A percentile compares a stretch with the other conserved stretches of the same genome.
These are phyloP conservation scores for Colletotrichum tropicicola DNA, from an alignment of 2,329 filamentous ascomycete genomes.

Conservation along the genomic window DNA sequence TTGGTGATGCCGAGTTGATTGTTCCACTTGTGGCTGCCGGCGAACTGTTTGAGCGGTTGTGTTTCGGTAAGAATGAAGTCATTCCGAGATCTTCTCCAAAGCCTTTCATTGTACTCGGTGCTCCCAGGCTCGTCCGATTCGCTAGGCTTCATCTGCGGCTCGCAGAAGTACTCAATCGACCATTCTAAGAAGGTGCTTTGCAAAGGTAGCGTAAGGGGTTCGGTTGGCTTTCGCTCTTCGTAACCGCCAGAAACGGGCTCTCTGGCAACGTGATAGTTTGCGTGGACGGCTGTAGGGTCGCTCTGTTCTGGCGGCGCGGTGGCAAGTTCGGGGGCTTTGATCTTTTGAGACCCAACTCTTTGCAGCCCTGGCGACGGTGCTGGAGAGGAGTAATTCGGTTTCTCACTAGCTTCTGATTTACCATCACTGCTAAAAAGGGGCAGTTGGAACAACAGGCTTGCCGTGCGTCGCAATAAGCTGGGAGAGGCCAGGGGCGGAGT, in stretches of 20 bases:
- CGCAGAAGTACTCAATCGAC: slow-evolving; percentile 97
- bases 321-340: slow-evolving; percentile 52
- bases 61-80: slow-evolving; percentile 92
- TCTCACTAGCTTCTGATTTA: slow-evolving; percentile 36
- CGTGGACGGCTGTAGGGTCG: slow-evolving; percentile 71
- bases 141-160: slow-evolving; percentile 96
- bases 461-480: slow-evolving; percentile 69
- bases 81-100: slow-evolving; percentile 93
- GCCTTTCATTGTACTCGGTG: slow-evolving; percentile 92
- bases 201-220: slow-evolving; percentile 75
- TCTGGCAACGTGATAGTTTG: slow-evolving; percentile 79
- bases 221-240: slow-evolving; percentile 65
- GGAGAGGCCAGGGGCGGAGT: slow-evolving; percentile 61
- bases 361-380: slow-evolving; percentile 43
- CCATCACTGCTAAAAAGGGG: slow-evolving; percentile 64
- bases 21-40: slow-evolving; percentile 88
- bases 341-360: slow-evolving; percentile 48
- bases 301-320: slow-evolving; percentile 76
- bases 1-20: slow-evolving; percentile 84
- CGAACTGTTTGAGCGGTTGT: slow-evolving; percentile 90
- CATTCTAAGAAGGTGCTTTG: slow-evolving; percentile 89
- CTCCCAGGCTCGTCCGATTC: slow-evolving; percentile 97
- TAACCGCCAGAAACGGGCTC: slow-evolving; percentile 85
- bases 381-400: slow-evolving; percentile 26
- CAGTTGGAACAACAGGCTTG: slow-evolving; percentile 67